Base-by-base conservation (phyloP, 257 asterid genomes). In the Solanum pimpinellifolium region DNA sequence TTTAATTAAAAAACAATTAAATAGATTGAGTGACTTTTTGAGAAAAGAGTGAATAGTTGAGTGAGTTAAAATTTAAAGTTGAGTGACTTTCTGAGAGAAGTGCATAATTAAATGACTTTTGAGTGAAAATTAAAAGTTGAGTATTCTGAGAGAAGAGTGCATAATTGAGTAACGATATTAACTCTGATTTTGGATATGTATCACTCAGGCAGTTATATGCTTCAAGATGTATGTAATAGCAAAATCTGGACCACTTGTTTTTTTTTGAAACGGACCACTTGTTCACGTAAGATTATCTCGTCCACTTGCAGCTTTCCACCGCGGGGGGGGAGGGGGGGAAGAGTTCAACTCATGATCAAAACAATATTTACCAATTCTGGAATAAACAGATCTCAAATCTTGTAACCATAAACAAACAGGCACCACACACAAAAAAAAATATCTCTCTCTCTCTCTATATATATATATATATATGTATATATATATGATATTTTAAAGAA, bases 81-180 rank as follows among this genome's bases (percentile, higher is more conserved):
- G 35, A 33, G 1, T 33, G 5, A 33, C 5, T 33, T 33, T 33
- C 1, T 33, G 5, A 33, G 1, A 4, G 4, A 33, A 33, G 35
- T 3, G 0, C 5, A 4, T 33, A 33, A 0, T 33, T 33, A 33
- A 33, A 0, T 3, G 1, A 33, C 35, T 33, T 33, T 33, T 3
- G 4, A 33, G 35, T 33, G 35, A 33, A 33, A 33, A 33, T 33
- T 33, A 3, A 33, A 33, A 33, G 5, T 33, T 33, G 4, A 33
- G 0, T 33, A 3, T 3, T 33, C 5, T 3, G 4, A 33, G 5
- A 33, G 35, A 33, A 3, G 35, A 33, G 0, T 33, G 35, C 35
- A 3, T 33, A 33, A 33, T 33, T 33, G 35, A 33, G 35, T 33
- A 3, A 33, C 4, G 35, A 3, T 33, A 33, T 33, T 33, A 3